phyloP scores from a whole-genome alignment of 2,329 filamentous ascomycete species.

The Fusarium sp. region DNA sequence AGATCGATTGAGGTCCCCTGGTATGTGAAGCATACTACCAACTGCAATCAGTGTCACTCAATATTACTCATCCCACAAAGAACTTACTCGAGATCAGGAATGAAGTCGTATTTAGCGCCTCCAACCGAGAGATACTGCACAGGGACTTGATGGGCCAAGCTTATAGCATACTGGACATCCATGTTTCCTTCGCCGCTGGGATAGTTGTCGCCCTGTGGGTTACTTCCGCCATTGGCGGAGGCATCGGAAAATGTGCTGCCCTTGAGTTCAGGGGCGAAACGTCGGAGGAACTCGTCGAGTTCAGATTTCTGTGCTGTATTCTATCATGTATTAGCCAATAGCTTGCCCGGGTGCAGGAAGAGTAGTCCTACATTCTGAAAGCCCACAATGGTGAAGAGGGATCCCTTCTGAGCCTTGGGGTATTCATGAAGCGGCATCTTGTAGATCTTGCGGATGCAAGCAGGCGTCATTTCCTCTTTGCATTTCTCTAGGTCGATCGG shows the following conservation, averaged over 20 bases:
- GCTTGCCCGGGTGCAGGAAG: background rate
- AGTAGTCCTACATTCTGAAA: conserved; percentile 52
- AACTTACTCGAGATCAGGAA: conserved; percentile 52
- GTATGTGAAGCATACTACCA: conserved; percentile 24
- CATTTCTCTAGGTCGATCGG: conserved; percentile 45
- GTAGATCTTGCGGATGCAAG: conserved; percentile 59
- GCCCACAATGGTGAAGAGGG: conserved; percentile 70
- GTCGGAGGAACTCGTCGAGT: conserved; percentile 64
- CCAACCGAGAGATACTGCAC: conserved; percentile 50
- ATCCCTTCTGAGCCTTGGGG: conserved; percentile 67
- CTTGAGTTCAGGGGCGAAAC: conserved; percentile 62
- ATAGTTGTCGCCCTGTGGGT: conserved; percentile 56
- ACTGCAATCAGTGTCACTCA: background rate
- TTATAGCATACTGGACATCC: conserved; percentile 53
- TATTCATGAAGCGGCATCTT: conserved; percentile 57
- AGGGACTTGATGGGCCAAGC: conserved; percentile 50
- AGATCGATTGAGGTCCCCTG: conserved; percentile 47
- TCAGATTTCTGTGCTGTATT: conserved; percentile 66
- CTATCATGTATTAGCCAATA: conserved; percentile 37
- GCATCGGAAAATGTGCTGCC: conserved; percentile 67
- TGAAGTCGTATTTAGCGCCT: conserved; percentile 47
- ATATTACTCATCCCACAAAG: background rate
- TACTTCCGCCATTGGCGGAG: conserved; percentile 67
- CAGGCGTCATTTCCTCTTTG: conserved; percentile 55
- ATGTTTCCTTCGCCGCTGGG: conserved; percentile 51